Evolutionary conservation across 108 stramenopile species (phyloP).

Genomic region (Skeletonema menzelii): DNA sequence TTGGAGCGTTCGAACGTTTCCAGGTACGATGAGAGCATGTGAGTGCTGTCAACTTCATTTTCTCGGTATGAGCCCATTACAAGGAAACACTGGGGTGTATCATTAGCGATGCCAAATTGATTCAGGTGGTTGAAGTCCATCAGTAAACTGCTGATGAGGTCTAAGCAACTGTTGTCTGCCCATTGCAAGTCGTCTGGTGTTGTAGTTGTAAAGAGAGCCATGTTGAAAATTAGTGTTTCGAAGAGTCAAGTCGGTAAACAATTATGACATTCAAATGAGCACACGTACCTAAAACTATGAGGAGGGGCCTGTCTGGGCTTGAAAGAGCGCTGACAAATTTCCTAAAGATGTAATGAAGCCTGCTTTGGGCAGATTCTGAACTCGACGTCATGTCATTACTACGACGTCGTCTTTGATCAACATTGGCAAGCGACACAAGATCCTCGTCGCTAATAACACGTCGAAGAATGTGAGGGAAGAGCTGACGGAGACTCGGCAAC

Average conservation of each 20-base stretch:
- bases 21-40: slow-evolving; percentile 20
- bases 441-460: neutral
- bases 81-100: slow-evolving; percentile 21
- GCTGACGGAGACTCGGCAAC: neutral
- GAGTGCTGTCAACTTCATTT: slow-evolving; percentile 35
- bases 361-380: neutral
- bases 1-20: slow-evolving; percentile 7
- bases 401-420: neutral
- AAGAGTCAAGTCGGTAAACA: neutral
- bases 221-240: neutral
- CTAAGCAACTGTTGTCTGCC: slow-evolving; percentile 1
- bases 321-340: neutral
- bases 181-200: slow-evolving; percentile 27
- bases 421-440: neutral
- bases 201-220: no score
- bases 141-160: slow-evolving; percentile 1
- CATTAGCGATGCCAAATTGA: neutral
- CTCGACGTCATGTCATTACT: neutral
- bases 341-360: neutral
- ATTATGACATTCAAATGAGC: neutral
- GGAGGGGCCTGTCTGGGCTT: neutral
- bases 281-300: neutral
- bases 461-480: neutral
- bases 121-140: neutral
- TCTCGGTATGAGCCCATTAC: slow-evolving; percentile 40